A percentile compares a stretch with the other conserved stretches of the same genome.
phyloP scores from a whole-genome alignment of 1,284 basidiomycete genomes.

The Cryptococcus hybrid region DNA sequence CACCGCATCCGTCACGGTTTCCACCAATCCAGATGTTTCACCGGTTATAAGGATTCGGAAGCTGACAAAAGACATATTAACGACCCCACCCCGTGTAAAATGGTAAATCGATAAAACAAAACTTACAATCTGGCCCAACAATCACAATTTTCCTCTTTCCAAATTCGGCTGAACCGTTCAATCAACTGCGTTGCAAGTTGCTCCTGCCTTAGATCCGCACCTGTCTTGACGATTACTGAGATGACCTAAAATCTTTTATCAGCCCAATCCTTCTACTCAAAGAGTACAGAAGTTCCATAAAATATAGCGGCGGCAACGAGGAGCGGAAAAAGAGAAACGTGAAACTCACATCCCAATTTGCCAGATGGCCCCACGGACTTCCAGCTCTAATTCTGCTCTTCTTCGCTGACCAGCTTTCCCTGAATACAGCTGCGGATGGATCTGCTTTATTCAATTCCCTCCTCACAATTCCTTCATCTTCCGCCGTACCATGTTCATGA shows the following conservation, averaged over 20 bases:
- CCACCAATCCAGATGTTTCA: constrained; percentile 85
- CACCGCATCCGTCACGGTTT: constrained; percentile 94
- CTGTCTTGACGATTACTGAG: constrained; percentile 98
- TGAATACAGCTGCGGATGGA: constrained; percentile 86
- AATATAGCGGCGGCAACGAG: not conserved
- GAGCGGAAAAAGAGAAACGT: not conserved
- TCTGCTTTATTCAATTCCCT: constrained; percentile 95
- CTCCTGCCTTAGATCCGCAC: constrained; percentile 94
- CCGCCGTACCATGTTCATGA: constrained; percentile 59
- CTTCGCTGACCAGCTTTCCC: constrained; percentile 93
- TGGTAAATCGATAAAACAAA: not conserved
- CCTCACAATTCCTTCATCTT: constrained; percentile 89
- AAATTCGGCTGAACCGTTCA: constrained; percentile 87
- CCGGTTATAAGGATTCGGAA: constrained; percentile 92
- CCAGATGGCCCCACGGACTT: constrained; percentile 94
- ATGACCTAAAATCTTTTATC: constrained; percentile 58
- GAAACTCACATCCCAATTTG: constrained; percentile 58
- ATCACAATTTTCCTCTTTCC: constrained; percentile 85
- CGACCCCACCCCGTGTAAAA: not conserved
- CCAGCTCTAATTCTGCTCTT: constrained; percentile 89
- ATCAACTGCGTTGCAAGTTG: constrained; percentile 96
- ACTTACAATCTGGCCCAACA: constrained; percentile 92
- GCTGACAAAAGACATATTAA: constrained; percentile 28
- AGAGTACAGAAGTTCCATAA: not conserved
- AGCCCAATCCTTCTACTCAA: not conserved